Evolutionary conservation across 805 yeast species (phyloP).

Genomic region (Candida endomychidarum): DNA sequence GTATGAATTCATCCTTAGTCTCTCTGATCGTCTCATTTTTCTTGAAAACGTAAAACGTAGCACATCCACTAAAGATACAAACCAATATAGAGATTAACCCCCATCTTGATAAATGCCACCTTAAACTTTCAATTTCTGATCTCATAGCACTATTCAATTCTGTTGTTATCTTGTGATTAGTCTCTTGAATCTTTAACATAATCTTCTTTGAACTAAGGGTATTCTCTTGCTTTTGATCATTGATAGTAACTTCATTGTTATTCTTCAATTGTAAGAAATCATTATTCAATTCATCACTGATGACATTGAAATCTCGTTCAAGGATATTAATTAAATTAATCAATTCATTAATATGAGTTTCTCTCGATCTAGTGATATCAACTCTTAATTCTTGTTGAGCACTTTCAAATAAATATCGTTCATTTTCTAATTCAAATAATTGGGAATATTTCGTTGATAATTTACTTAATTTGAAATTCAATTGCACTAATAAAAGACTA

Average conservation of each 20-base stretch:
- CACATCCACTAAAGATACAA: conserved; percentile 54
- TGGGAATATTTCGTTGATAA: conserved; percentile 50
- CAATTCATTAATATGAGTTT: conserved; percentile 63
- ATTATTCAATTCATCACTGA: conserved; percentile 71
- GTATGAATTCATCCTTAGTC: conserved; percentile 35
- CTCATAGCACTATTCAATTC: conserved; percentile 78
- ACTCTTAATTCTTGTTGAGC: conserved; percentile 84
- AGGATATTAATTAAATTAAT: conserved; percentile 65
- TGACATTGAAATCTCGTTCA: conserved; percentile 68
- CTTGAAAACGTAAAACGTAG: conserved; percentile 52
- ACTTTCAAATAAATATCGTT: conserved; percentile 83
- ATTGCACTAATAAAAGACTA: conserved; percentile 44
- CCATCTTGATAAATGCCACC: conserved; percentile 92
- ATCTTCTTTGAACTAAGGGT: conserved; percentile 69
- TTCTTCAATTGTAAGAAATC: conserved; percentile 62
- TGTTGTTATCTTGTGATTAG: conserved; percentile 80
- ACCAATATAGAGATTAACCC: conserved; percentile 76
- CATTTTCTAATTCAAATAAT: conserved; percentile 77
- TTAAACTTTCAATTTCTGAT: conserved; percentile 80
- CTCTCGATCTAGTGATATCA: conserved; percentile 73
- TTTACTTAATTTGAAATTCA: conserved; percentile 41
- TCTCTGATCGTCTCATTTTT: conserved; percentile 19
- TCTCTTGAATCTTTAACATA: conserved; percentile 72
- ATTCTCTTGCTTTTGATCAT: conserved; percentile 84
- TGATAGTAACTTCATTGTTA: conserved; percentile 78